Conservation (phyloP, 345 rosid genomes). For the Gossypium longicalyx region DNA sequence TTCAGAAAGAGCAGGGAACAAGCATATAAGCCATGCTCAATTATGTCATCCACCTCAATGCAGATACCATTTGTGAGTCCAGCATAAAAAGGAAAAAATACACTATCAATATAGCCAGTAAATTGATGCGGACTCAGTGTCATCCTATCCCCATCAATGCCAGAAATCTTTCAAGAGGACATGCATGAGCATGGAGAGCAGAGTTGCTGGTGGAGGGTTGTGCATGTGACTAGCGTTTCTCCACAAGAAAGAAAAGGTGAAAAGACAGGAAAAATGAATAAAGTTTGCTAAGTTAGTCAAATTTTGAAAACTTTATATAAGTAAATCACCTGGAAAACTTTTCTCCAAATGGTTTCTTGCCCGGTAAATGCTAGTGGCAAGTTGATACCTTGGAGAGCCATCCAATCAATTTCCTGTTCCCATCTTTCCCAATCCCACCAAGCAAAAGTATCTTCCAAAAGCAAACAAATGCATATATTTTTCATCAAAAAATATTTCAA, state of each 20-base stretch:
- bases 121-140: not conserved
- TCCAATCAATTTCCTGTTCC: conserved; percentile 80
- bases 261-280: conserved; percentile 6
- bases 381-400: conserved; percentile 76
- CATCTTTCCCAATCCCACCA: conserved; percentile 85
- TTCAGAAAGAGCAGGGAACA: not conserved
- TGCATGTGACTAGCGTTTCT: conserved; percentile 4
- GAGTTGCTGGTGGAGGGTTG: not conserved
- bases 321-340: conserved; percentile 52
- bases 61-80: not conserved
- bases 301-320: not conserved
- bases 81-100: not conserved
- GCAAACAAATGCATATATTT: not conserved
- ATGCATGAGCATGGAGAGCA: not conserved
- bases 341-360: conserved; percentile 70
- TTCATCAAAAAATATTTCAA: conserved; percentile 7
- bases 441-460: conserved; percentile 52
- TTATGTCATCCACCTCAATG: not conserved
- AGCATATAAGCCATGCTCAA: not conserved
- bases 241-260: not conserved
- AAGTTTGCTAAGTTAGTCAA: not conserved
- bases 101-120: not conserved
- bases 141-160: not conserved
- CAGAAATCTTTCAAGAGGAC: not conserved
- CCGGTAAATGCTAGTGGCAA: conserved; percentile 73